Percentiles rank a stretch among this genome's conserved stretches.
These are phyloP conservation scores for Coemansia sp. DNA, from an alignment of 192 early-diverging fungal species.

Conservation along the genomic window DNA sequence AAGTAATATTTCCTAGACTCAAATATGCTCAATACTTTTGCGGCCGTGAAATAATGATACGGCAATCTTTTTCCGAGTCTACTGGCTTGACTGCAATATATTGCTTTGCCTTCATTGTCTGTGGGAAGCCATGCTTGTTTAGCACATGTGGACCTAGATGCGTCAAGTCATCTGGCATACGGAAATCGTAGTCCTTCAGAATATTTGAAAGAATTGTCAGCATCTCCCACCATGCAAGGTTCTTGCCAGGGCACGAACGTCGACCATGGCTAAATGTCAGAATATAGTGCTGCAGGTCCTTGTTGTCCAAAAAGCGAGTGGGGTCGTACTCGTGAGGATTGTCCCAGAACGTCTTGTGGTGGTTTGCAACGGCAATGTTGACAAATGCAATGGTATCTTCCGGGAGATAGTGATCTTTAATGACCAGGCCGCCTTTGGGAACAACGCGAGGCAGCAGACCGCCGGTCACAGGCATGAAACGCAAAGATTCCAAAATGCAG, in stretches of 20 bases:
- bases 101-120: too few relatives aligned
- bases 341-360: conserved; percentile 28
- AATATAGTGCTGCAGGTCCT: conserved; percentile 20
- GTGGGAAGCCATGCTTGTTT: too few relatives aligned
- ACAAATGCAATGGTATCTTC: conserved; percentile 24
- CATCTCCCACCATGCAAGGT: conserved; percentile 38
- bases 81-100: too few relatives aligned
- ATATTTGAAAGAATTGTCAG: conserved; percentile 28
- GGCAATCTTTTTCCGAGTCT: too few relatives aligned
- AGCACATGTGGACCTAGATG: too few relatives aligned
- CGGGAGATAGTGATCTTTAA: conserved; percentile 29
- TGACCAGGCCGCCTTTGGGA: conserved; percentile 24
- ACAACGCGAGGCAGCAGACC: conserved; percentile 26
- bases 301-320: conserved; percentile 25
- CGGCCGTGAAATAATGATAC: too few relatives aligned
- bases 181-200: conserved; percentile 43
- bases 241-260: conserved; percentile 35
- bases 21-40: too few relatives aligned
- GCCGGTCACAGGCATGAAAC: conserved; percentile 35
- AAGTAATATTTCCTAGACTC: too few relatives aligned
- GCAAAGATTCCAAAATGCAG: conserved; percentile 38
- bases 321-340: conserved; percentile 27
- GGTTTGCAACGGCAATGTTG: conserved; percentile 31
- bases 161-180: conserved; percentile 7
- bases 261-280: conserved; percentile 30